These are phyloP conservation scores for Sarocladium kiliense DNA, from an alignment of 2,329 filamentous ascomycete genomes.

Conservation along the genomic window DNA sequence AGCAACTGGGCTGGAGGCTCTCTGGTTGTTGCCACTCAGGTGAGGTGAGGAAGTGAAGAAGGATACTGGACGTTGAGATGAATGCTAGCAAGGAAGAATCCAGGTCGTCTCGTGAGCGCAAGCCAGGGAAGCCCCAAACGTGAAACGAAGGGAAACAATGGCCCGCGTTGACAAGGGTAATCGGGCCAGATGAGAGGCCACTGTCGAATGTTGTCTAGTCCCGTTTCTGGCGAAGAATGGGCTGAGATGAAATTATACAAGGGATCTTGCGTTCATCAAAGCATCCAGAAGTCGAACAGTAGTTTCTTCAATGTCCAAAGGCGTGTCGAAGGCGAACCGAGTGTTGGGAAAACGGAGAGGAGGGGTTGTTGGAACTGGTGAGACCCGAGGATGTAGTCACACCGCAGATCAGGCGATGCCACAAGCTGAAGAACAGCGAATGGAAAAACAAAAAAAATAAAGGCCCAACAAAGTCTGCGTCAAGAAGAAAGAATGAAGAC, in stretches of 20 bases:
- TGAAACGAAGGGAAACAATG: constrained; percentile 7
- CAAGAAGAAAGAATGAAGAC: neutral
- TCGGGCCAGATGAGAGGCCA: neutral
- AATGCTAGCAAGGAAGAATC: too few relatives aligned
- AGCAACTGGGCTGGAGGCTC: neutral
- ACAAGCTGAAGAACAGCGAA: neutral
- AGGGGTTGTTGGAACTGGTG: neutral
- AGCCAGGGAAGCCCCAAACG: neutral
- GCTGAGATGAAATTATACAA: constrained; percentile 2
- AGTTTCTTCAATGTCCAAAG: neutral
- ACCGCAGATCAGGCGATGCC: constrained; percentile 2
- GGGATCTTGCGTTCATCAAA: neutral
- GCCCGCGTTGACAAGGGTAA: constrained; percentile 1
- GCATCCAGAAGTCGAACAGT: neutral
- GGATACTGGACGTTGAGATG: too few relatives aligned
- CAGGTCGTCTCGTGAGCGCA: neutral
- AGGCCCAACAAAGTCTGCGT: neutral
- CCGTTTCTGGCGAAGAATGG: neutral
- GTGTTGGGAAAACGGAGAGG: neutral
- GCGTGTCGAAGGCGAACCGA: neutral
- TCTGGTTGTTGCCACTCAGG: neutral
- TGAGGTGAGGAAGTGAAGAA: neutral
- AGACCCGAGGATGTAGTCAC: neutral
- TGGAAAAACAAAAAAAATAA: neutral
- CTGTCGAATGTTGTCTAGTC: neutral